Evolutionary conservation across 2,329 filamentous ascomycete species (phyloP), one percentile per base, ranked within the genome.

Genomic region (Ascocoryne sarcoides): DNA sequence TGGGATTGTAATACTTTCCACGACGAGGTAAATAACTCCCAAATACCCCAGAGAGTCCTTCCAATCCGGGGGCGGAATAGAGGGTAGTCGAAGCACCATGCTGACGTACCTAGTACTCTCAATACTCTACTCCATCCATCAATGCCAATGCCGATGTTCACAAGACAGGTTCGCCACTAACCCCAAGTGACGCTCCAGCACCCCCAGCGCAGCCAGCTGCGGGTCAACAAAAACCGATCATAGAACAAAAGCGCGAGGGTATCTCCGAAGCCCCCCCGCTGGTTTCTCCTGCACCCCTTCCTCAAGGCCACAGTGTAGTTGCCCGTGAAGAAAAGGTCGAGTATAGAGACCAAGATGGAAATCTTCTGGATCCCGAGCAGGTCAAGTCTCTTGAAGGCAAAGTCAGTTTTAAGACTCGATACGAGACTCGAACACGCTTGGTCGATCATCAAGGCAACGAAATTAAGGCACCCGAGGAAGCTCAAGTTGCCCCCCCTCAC

Each of bases 1-100:
- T 98, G 90, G 75, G 92, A 98, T 64, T 98, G 92, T 75, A 95
- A 94, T 63, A 89, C 76, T 45, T 98, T 98, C 69, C 71, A 82
- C 54, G 80, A 81, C 50, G 79, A 79, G 60, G 89, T 95, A 79
- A 84, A 85, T 82, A 37, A 39, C 43, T 42, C 37, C 40, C 47
- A 42, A 19, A 31, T 61, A 42, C 58, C 62, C 14, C 17, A 36
- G 31, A 36, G 40, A 36, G 34, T 34, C n/a, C 42, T 54, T 23
- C 49, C 51, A n/a, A 47, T 29, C 30, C 52, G 50, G 28, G 43
- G 44, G 19, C 38, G 19, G 32, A 23, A 39, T 26, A 12, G 7
- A 12, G 23, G 7, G 7, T 26, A 26, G 23, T 12, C 12, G 7
- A 12, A 26, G 7, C 30, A 23, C 21, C 31, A 37, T 46, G 19